A percentile compares a stretch with the other conserved stretches of the same genome.
phyloP scores from a whole-genome alignment of 306 rosid genomes.

The Fragaria ananassa region DNA sequence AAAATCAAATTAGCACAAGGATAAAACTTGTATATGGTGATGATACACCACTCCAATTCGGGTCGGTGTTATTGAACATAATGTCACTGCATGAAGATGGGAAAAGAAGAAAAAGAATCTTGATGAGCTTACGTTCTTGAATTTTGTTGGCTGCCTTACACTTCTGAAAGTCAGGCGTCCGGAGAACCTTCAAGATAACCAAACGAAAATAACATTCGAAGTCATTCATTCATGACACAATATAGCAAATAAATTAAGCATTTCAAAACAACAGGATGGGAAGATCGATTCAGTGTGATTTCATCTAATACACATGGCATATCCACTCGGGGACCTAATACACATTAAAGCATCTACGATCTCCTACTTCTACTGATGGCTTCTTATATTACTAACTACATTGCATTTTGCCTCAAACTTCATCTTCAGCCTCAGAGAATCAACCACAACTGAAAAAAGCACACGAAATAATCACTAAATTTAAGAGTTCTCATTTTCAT shows the following conservation, averaged over 20 bases:
- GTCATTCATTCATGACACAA: conserved; percentile 9
- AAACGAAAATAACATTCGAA: conserved; percentile 18
- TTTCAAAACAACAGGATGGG: neutral
- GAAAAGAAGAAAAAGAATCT: neutral
- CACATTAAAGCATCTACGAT: neutral
- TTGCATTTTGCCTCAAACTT: neutral
- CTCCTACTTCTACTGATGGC: neutral
- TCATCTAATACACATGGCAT: neutral
- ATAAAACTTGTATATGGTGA: neutral
- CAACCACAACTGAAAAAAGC: neutral
- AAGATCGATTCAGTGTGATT: neutral
- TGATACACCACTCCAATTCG: neutral
- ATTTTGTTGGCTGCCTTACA: conserved; percentile 71
- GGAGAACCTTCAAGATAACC: conserved; percentile 56
- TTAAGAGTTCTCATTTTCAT: neutral
- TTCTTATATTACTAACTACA: neutral
- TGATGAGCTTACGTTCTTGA: conserved; percentile 60
- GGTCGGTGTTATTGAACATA: neutral
- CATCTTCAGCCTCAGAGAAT: neutral
- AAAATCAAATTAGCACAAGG: neutral
- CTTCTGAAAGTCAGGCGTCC: conserved; percentile 55
- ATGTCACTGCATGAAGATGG: conserved; percentile 2
- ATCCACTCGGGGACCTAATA: neutral
- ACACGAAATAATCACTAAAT: neutral
- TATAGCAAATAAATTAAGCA: conserved; percentile 6